Evolutionary conservation across 345 rosid species (phyloP).

Genomic region (Ceriops tagal): DNA sequence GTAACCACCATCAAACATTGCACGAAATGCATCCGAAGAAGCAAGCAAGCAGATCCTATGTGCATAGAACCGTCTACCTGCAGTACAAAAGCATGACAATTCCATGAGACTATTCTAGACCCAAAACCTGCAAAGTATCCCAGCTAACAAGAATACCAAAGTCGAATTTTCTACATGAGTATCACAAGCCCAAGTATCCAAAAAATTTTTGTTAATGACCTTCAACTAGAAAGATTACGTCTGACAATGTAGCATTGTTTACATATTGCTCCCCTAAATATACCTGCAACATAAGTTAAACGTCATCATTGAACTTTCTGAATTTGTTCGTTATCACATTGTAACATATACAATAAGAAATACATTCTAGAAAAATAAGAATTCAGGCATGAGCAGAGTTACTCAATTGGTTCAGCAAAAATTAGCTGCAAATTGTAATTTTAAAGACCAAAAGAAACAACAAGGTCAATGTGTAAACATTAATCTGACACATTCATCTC

Average conservation of each 20-base stretch:
- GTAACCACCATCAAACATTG: slow-evolving; percentile 99
- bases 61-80: slow-evolving; percentile 91
- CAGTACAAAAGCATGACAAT: slow-evolving; percentile 17
- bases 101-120: not conserved
- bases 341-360: not conserved
- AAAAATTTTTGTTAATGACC: slow-evolving; percentile 42
- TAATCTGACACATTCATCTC: no score
- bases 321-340: not conserved
- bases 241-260: slow-evolving; percentile 83
- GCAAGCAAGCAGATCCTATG: slow-evolving; percentile 98
- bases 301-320: not conserved
- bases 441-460: no score
- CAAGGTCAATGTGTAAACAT: no score
- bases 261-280: slow-evolving; percentile 95
- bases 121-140: not conserved
- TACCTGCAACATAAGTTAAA: slow-evolving; percentile 47
- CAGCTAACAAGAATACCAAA: not conserved
- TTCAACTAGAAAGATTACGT: slow-evolving; percentile 95
- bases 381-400: not conserved
- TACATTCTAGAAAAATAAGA: not conserved
- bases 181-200: slow-evolving; percentile 4
- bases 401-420: no score
- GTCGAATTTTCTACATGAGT: not conserved
- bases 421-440: no score
- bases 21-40: slow-evolving; percentile 99